These are phyloP conservation scores for Ampelocalamus luodianensis DNA, from an alignment of 176 grass and related monocot genomes.

Conservation along the genomic window DNA sequence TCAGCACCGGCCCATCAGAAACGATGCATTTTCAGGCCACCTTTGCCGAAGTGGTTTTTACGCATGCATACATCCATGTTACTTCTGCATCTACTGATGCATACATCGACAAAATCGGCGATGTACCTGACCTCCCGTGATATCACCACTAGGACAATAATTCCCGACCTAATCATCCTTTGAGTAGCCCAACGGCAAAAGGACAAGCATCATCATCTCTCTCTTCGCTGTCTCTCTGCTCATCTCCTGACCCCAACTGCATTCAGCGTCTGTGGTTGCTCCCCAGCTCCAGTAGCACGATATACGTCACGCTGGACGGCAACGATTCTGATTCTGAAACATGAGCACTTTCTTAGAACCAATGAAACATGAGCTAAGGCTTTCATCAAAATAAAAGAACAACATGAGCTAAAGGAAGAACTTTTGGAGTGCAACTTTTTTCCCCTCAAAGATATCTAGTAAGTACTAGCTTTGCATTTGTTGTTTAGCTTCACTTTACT, in stretches of 20 bases:
- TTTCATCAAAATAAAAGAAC: too few relatives aligned
- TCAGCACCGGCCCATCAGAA: not conserved
- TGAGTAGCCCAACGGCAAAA: slow-evolving; percentile 36
- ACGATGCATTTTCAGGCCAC: not conserved
- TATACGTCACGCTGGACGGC: not conserved
- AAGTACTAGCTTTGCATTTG: not conserved
- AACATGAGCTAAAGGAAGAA: not conserved
- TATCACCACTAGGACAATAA: not conserved
- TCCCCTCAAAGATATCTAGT: too few relatives aligned
- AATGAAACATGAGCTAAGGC: not conserved
- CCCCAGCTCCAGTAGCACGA: slow-evolving; percentile 46
- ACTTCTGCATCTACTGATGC: not conserved
- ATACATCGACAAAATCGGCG: not conserved
- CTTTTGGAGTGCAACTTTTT: not conserved
- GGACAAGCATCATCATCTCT: not conserved
- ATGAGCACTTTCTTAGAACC: not conserved
- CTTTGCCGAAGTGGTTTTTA: not conserved
- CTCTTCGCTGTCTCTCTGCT: not conserved
- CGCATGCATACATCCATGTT: not conserved
- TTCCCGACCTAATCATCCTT: not conserved
- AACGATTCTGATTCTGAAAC: too few relatives aligned
- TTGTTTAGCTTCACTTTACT: not conserved
- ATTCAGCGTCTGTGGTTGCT: slow-evolving; percentile 36
- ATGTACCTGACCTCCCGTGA: not conserved
- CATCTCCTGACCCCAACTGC: not conserved